Conservation (phyloP, 1,139 yeast species). For the Scheffersomyces segobiensis region DNA sequence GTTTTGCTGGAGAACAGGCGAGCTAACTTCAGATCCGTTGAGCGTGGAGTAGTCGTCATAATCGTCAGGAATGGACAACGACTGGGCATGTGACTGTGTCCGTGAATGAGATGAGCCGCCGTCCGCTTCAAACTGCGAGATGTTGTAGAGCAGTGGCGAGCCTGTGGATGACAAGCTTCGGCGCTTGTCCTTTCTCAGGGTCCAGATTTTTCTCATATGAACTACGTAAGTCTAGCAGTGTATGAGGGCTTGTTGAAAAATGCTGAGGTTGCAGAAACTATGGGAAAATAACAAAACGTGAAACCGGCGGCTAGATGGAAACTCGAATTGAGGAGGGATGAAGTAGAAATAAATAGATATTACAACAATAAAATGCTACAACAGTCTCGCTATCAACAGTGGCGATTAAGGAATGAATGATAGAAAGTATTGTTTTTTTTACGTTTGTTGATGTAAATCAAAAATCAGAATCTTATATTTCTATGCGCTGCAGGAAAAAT, state of each 20-base stretch:
- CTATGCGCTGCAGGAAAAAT: not conserved
- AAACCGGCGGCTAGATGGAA: not conserved
- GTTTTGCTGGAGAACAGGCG: not conserved
- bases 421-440: not conserved
- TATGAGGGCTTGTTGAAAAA: not conserved
- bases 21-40: constrained; percentile 6
- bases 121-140: not conserved
- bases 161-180: constrained; percentile 19
- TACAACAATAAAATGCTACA: not conserved
- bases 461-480: not conserved
- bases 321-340: not conserved
- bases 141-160: constrained; percentile 3
- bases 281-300: not conserved
- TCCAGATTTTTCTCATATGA: constrained; percentile 32
- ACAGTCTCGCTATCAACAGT: not conserved
- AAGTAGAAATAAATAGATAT: not conserved
- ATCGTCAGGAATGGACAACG: constrained; percentile 8
- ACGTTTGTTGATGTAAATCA: not conserved
- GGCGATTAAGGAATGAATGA: not conserved
- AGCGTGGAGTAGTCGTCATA: constrained; percentile 15
- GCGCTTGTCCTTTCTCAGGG: constrained; percentile 31
- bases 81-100: not conserved
- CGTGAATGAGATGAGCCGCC: not conserved
- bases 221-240: not conserved
- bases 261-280: not conserved